These are phyloP conservation scores for Aspergillus nidulans DNA, from an alignment of 495 filamentous ascomycete genomes.

Conservation along the genomic window DNA sequence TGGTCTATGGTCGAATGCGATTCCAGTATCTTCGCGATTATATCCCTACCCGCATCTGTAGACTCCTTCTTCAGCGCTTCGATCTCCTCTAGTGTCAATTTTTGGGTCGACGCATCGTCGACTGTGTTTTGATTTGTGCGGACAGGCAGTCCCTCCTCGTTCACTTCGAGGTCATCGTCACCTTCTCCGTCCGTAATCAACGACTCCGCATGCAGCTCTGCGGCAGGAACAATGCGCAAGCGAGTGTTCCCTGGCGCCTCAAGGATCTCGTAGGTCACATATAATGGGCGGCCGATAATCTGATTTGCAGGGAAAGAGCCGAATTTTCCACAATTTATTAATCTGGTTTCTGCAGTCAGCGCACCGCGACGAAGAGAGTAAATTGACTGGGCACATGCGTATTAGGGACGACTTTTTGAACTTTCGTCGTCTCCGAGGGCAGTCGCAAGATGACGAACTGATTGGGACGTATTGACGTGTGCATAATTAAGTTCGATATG, in stretches of 20 bases:
- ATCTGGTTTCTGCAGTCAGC: conserved; percentile 47
- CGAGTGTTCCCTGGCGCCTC: conserved; percentile 60
- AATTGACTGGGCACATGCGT: conserved; percentile 57
- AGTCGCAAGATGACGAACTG: conserved; percentile 61
- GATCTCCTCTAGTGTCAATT: conserved; percentile 79
- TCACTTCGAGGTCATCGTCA: conserved; percentile 46
- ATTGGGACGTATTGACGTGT: conserved; percentile 56
- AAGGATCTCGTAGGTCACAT: conserved; percentile 84
- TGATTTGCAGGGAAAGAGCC: conserved; percentile 82
- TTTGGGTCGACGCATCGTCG: conserved; percentile 78
- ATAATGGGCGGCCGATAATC: conserved; percentile 80
- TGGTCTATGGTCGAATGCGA: conserved; percentile 84
- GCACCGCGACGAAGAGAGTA: not conserved
- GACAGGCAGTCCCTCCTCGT: conserved; percentile 57
- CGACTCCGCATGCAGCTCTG: conserved; percentile 75
- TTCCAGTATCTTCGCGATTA: conserved; percentile 80
- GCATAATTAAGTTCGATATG: conserved; percentile 23
- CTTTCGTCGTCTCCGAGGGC: conserved; percentile 60
- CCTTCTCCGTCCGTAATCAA: conserved; percentile 55
- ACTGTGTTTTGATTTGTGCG: conserved; percentile 74
- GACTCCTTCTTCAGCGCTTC: conserved; percentile 82
- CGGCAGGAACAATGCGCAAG: conserved; percentile 73
- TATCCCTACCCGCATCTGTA: conserved; percentile 73
- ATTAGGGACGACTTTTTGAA: conserved; percentile 65
- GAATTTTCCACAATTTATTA: conserved; percentile 82